These are phyloP conservation scores for Posidonia oceanica DNA, from an alignment of 116 monocot species.

Conservation along the genomic window DNA sequence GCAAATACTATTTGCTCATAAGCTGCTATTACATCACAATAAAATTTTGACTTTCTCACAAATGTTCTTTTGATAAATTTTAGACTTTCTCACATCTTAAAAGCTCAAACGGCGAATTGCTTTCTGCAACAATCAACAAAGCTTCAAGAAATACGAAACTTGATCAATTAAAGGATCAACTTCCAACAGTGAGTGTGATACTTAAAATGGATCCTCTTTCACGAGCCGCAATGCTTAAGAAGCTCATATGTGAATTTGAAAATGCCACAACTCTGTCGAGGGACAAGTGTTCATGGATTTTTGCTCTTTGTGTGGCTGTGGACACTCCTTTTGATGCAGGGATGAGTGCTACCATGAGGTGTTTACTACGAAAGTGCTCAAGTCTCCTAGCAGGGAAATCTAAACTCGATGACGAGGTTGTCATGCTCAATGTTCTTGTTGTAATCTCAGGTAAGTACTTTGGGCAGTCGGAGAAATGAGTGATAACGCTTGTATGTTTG, in stretches of 20 bases:
- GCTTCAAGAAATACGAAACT: not conserved
- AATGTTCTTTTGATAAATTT: constrained; percentile 5
- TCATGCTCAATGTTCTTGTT: constrained; percentile 64
- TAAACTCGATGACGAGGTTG: constrained; percentile 57
- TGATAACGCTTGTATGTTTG: not conserved
- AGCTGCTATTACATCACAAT: no score
- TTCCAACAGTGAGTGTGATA: constrained; percentile 36
- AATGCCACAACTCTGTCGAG: constrained; percentile 25
- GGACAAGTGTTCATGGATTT: constrained; percentile 69
- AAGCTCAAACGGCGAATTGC: constrained; percentile 15
- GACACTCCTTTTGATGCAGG: constrained; percentile 63
- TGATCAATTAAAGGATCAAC: not conserved
- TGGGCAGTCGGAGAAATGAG: constrained; percentile 45
- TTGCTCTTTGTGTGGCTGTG: constrained; percentile 54
- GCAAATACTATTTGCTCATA: no score
- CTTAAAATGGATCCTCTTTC: constrained; percentile 34
- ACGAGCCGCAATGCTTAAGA: constrained; percentile 51
- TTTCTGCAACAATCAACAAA: not conserved
- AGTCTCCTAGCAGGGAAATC: constrained; percentile 46
- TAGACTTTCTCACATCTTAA: constrained; percentile 51
- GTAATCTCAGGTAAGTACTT: constrained; percentile 71
- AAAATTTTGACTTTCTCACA: no score
- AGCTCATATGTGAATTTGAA: constrained; percentile 33
- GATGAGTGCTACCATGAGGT: constrained; percentile 59
- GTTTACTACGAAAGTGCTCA: constrained; percentile 66